These are phyloP conservation scores for Russula sp. DNA, from an alignment of 768 basidiomycete genomes.

Conservation along the genomic window DNA sequence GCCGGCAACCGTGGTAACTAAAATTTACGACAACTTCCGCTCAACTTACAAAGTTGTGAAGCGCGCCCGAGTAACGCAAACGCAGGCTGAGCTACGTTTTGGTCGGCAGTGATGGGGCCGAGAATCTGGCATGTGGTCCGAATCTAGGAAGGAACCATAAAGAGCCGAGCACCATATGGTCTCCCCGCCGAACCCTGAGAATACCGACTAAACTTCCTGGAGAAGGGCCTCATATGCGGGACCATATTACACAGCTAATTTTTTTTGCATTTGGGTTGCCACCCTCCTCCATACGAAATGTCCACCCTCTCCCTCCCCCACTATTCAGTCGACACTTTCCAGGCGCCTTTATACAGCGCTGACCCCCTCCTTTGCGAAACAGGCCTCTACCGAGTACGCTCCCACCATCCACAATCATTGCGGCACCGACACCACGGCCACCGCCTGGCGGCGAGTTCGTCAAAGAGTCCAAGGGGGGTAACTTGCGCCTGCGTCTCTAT, in stretches of 20 bases:
- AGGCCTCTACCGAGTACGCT: slow-evolving; percentile 2
- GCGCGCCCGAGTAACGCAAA: neutral
- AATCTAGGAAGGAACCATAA: slow-evolving; percentile 7
- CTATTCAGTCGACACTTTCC: slow-evolving; percentile 14
- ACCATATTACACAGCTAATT: neutral
- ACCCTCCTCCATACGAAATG: slow-evolving; percentile 6
- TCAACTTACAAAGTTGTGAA: neutral
- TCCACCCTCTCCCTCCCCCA: slow-evolving; percentile 24
- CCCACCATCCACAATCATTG: neutral
- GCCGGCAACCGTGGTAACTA: neutral
- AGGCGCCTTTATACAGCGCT: slow-evolving; percentile 19
- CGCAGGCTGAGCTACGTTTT: neutral
- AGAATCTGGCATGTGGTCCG: neutral
- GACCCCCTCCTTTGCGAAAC: slow-evolving; percentile 22
- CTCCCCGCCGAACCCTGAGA: neutral
- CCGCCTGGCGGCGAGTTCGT: slow-evolving; percentile 20
- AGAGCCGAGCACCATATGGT: slow-evolving; percentile 17
- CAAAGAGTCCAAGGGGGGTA: slow-evolving; percentile 27
- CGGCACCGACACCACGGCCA: no score
- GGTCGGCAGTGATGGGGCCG: slow-evolving; percentile 1
- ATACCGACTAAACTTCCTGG: neutral
- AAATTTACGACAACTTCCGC: neutral
- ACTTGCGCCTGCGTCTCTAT: slow-evolving; percentile 23
- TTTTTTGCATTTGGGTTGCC: neutral
- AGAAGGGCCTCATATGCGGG: neutral